These are phyloP conservation scores for Lachancea thermotolerans DNA, from an alignment of 805 yeast species.

Conservation along the genomic window DNA sequence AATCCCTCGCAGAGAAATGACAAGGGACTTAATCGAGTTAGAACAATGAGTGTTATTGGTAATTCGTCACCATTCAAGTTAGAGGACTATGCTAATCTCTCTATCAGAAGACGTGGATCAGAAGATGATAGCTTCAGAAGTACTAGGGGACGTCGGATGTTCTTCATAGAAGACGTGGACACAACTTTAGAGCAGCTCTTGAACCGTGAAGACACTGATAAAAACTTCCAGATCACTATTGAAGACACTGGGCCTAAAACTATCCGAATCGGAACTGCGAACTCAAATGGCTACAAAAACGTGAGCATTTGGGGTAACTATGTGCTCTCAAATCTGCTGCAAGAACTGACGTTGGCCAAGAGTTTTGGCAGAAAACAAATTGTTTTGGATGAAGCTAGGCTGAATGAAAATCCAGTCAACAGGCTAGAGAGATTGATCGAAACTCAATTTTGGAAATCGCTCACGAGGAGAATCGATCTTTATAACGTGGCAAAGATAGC, in stretches of 20 bases:
- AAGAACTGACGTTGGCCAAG: conserved; percentile 83
- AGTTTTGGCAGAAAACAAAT: conserved; percentile 71
- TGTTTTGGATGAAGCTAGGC: conserved; percentile 72
- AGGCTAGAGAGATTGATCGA: conserved; percentile 67
- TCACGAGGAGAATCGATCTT: conserved; percentile 65
- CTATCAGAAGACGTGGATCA: conserved; percentile 44
- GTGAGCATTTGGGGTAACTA: conserved; percentile 80
- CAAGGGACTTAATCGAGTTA: conserved; percentile 42
- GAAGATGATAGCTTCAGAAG: conserved; percentile 41
- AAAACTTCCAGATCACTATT: conserved; percentile 74
- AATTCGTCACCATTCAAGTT: conserved; percentile 22
- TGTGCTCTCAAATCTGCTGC: conserved; percentile 77
- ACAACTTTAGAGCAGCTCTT: conserved; percentile 62
- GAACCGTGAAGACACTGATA: conserved; percentile 77
- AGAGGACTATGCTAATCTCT: conserved; percentile 14
- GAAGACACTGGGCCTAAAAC: conserved; percentile 83
- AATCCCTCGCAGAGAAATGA: conserved; percentile 42
- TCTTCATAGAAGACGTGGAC: conserved; percentile 70
- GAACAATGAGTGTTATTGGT: conserved; percentile 49
- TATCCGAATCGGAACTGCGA: conserved; percentile 72
- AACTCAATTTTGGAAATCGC: conserved; percentile 71
- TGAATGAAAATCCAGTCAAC: conserved; percentile 81
- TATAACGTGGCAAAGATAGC: conserved; percentile 64
- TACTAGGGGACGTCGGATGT: conserved; percentile 37
- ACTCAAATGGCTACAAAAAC: conserved; percentile 72